Base-by-base conservation (phyloP, 306 rosid genomes). In the Acacia acuminata region DNA sequence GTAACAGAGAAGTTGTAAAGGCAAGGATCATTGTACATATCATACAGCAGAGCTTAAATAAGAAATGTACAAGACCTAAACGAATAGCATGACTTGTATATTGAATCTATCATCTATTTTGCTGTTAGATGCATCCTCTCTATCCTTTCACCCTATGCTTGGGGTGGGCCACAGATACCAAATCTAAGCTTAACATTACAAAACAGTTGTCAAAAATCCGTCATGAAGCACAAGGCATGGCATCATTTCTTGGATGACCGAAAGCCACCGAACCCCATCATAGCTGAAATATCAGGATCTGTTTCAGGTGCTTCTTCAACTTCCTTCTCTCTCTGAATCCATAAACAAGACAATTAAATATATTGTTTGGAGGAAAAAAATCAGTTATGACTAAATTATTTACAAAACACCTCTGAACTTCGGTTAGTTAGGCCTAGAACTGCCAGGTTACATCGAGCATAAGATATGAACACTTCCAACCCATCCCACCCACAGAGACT, bases 181-280 rank as follows among this genome's bases (percentile, higher is more conserved):
- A 75, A 84, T 77, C 77, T 75, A 42, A 42, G 80, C 83, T 80
- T 63, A 53, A 53, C 82, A 79, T 58, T 75, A 80, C 81, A 24
- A 82, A 84, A 65, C 17, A 63, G 34, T 43, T 71, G 56, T 67
- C 53, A 68, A 53, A 79, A 69, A 48, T 82, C 79, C 67, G 68
- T 79, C 82, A 84, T 56, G 45, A 42, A n/a, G 4, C 68, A 82
- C 34, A 81, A 60, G 45, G 71, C 67, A 77, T 77, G 61, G 51
- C 64, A 73, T 87, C 88, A 91, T 84, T 94, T 92, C 87, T 94
- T 96, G 72, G 94, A 84, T 55, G 98, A 91, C 76, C 94, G 79
- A 24, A 94, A 96, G 77, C 99, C 99, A 3, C 99, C 98, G 80
- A 96, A 96, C 40, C 98, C 99, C 99, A 96, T 96, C 98, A 96